These are phyloP conservation scores for Aspergillus quadrilineatus DNA, from an alignment of 2,329 filamentous ascomycete species.

Conservation along the genomic window DNA sequence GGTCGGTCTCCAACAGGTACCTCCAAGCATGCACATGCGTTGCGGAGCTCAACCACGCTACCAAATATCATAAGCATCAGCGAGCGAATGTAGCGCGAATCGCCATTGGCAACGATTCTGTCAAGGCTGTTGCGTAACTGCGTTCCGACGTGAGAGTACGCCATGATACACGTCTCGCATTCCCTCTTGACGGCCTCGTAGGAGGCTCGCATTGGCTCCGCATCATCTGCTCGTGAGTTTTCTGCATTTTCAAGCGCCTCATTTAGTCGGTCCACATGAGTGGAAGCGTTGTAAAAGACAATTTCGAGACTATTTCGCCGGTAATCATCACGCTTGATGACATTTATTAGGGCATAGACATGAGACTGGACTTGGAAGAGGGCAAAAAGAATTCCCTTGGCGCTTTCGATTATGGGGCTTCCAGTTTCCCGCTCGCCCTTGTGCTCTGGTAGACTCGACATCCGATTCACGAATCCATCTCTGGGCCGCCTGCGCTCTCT, in stretches of 20 bases:
- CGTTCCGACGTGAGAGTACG: conserved; percentile 50
- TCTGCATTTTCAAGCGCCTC: conserved; percentile 54
- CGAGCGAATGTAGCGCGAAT: conserved; percentile 58
- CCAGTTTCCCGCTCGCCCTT: conserved; percentile 48
- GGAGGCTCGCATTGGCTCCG: conserved; percentile 43
- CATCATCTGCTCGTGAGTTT: conserved; percentile 50
- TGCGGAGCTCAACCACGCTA: conserved; percentile 59
- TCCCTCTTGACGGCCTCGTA: conserved; percentile 47
- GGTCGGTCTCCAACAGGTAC: conserved; percentile 38
- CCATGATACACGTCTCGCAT: conserved; percentile 51
- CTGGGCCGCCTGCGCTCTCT: conserved; percentile 42
- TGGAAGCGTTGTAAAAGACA: conserved; percentile 56
- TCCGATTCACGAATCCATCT: conserved; percentile 49
- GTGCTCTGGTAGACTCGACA: conserved; percentile 59
- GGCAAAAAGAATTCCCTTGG: conserved; percentile 56
- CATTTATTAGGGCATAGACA: conserved; percentile 47
- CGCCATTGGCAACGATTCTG: conserved; percentile 56
- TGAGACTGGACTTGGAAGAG: conserved; percentile 53
- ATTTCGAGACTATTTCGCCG: conserved; percentile 55
- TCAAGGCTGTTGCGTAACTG: conserved; percentile 50
- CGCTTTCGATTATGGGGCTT: conserved; percentile 55
- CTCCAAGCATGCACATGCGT: conserved; percentile 56
- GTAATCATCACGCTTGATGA: conserved; percentile 48
- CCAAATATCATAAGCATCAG: conserved; percentile 60
- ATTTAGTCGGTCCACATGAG: conserved; percentile 57